These are phyloP conservation scores for Suillus clintonianus DNA, from an alignment of 768 basidiomycete genomes.

Conservation along the genomic window DNA sequence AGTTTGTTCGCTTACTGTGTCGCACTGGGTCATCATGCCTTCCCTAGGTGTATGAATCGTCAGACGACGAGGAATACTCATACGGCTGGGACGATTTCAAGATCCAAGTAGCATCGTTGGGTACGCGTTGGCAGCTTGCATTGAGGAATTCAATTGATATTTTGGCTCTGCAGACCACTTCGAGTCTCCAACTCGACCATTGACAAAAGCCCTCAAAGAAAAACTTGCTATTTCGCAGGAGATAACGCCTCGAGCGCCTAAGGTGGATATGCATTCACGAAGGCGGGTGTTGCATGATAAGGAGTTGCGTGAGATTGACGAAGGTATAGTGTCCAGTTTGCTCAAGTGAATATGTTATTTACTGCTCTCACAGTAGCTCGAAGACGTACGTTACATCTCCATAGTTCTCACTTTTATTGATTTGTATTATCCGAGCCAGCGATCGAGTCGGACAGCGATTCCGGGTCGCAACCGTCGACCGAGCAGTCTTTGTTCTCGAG, in stretches of 20 bases:
- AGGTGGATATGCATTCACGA: neutral
- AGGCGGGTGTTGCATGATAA: neutral
- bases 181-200: neutral
- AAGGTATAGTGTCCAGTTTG: neutral
- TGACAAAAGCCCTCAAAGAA: too few relatives aligned
- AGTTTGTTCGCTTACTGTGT: neutral
- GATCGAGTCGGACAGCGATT: slow-evolving; percentile 4
- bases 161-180: neutral
- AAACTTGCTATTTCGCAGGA: neutral
- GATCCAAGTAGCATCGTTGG: neutral
- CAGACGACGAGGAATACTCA: neutral
- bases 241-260: neutral
- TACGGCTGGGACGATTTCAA: neutral
- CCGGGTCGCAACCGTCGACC: neutral
- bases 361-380: neutral
- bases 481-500: neutral
- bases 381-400: neutral
- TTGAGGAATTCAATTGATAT: neutral
- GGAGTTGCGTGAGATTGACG: neutral
- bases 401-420: neutral
- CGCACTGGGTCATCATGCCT: neutral
- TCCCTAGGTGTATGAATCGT: neutral
- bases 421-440: neutral
- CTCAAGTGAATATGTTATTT: neutral
- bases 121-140: neutral